These are phyloP conservation scores for Sabuloglossum arenarium DNA, from an alignment of 495 filamentous ascomycete species.

Conservation along the genomic window DNA sequence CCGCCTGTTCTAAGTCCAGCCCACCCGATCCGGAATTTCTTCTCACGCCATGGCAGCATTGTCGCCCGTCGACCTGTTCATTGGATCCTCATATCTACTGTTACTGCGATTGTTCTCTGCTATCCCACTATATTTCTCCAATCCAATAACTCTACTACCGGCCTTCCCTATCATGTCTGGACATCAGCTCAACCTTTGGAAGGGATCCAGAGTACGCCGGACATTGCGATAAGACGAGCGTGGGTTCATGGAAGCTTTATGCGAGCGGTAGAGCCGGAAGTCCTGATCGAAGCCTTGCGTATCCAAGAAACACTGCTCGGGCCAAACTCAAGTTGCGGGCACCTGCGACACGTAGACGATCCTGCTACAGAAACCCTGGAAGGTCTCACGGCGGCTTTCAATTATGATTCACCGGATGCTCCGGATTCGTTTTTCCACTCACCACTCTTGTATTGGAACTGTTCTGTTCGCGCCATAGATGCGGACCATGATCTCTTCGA, in stretches of 20 bases:
- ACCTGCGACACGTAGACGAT: not conserved
- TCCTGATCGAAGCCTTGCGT: slow-evolving; percentile 36
- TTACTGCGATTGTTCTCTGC: slow-evolving; percentile 36
- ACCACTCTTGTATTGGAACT: slow-evolving; percentile 54
- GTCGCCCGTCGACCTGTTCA: slow-evolving; percentile 45
- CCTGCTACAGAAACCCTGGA: slow-evolving; percentile 9
- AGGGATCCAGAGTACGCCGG: slow-evolving; percentile 13
- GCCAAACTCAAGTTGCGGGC: not conserved
- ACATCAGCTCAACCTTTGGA: slow-evolving; percentile 41
- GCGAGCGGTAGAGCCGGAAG: slow-evolving; percentile 38
- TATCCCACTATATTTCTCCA: slow-evolving; percentile 51
- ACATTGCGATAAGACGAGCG: slow-evolving; percentile 28
- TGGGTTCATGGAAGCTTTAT: slow-evolving; percentile 43
- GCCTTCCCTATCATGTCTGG: slow-evolving; percentile 58
- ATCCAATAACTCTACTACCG: slow-evolving; percentile 30
- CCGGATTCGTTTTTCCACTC: slow-evolving; percentile 36
- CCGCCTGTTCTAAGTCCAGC: slow-evolving; percentile 34
- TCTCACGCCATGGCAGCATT: slow-evolving; percentile 38
- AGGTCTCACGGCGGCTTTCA: slow-evolving; percentile 23
- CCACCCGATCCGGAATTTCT: slow-evolving; percentile 36
- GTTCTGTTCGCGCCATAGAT: slow-evolving; percentile 30
- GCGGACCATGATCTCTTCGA: slow-evolving; percentile 34
- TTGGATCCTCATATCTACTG: slow-evolving; percentile 40
- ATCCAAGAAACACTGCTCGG: slow-evolving; percentile 41
- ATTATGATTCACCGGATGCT: slow-evolving; percentile 6